Conservation (phyloP, 805 yeast genomes). For the Saccharomycopsis microspora region DNA sequence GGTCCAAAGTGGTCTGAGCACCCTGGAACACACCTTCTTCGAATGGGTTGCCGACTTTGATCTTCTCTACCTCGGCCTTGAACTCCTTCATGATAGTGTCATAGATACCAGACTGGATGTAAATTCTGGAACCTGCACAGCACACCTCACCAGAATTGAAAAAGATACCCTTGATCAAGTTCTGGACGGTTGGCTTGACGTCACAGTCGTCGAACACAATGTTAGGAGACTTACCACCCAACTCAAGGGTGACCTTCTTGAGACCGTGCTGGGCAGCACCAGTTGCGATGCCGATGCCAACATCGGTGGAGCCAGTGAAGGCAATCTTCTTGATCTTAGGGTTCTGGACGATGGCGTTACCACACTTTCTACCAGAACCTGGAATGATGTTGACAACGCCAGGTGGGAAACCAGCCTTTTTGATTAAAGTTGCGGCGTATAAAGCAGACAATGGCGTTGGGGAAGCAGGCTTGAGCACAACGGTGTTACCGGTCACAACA, state of each 20-base stretch:
- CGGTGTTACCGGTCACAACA: constrained; percentile 79
- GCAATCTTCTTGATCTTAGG: constrained; percentile 81
- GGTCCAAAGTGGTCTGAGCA: constrained; percentile 79
- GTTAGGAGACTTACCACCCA: constrained; percentile 95
- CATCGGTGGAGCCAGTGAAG: constrained; percentile 93
- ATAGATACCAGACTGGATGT: constrained; percentile 76
- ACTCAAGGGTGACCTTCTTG: constrained; percentile 87
- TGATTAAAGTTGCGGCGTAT: constrained; percentile 53
- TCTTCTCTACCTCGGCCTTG: constrained; percentile 36
- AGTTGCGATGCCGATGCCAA: constrained; percentile 73
- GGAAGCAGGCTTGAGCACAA: constrained; percentile 85
- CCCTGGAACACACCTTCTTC: constrained; percentile 75
- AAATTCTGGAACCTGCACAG: constrained; percentile 87
- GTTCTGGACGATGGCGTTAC: constrained; percentile 70
- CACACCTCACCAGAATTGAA: constrained; percentile 95
- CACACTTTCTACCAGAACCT: constrained; percentile 80
- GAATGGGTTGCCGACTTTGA: constrained; percentile 78
- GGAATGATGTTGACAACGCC: constrained; percentile 84
- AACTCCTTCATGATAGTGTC: constrained; percentile 62
- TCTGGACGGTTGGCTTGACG: constrained; percentile 60
- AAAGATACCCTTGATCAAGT: constrained; percentile 74
- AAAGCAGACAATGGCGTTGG: constrained; percentile 85
- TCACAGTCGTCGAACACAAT: constrained; percentile 82
- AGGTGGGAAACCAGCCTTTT: constrained; percentile 82
- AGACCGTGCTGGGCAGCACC: constrained; percentile 70